Evolutionary conservation across 2,329 filamentous ascomycete genomes (phyloP).

Genomic region (Aspergillus pseudonomiae): DNA sequence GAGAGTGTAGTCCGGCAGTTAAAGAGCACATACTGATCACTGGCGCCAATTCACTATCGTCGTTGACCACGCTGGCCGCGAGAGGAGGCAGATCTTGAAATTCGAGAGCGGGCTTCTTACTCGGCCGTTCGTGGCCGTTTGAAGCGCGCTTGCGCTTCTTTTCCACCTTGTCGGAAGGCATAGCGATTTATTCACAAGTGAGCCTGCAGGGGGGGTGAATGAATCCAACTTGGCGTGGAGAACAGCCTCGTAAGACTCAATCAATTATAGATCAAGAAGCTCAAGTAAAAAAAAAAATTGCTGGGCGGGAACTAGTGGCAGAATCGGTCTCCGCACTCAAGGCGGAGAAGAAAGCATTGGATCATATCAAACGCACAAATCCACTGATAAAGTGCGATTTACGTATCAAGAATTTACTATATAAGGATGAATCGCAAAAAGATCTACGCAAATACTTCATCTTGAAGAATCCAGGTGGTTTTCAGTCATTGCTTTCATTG

Average conservation of each 20-base stretch:
- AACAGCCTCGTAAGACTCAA: background rate
- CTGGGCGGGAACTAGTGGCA: constrained; percentile 26
- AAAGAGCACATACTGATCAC: constrained; percentile 50
- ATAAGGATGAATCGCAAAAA: background rate
- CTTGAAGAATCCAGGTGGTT: background rate
- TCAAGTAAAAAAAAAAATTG: constrained; percentile 32
- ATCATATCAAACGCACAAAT: constrained; percentile 1
- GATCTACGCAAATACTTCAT: background rate
- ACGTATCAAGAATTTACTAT: background rate
- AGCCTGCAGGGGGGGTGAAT: constrained; percentile 2
- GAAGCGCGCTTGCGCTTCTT: constrained; percentile 57
- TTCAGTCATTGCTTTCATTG: constrained; percentile 13
- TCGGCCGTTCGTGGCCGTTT: constrained; percentile 47
- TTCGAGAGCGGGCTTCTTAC: constrained; percentile 51
- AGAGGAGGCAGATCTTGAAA: constrained; percentile 43
- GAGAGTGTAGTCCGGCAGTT: constrained; percentile 26
- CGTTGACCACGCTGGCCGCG: constrained; percentile 50
- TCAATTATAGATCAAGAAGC: background rate
- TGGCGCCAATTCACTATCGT: constrained; percentile 52
- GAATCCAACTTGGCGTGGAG: background rate
- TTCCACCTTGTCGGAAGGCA: constrained; percentile 41
- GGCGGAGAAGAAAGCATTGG: constrained; percentile 19
- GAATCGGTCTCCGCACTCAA: constrained; percentile 23
- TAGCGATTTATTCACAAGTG: constrained; percentile 12
- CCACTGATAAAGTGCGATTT: background rate